Base-by-base conservation (phyloP, 495 filamentous ascomycete species). In the Chaetomium fimeti region DNA sequence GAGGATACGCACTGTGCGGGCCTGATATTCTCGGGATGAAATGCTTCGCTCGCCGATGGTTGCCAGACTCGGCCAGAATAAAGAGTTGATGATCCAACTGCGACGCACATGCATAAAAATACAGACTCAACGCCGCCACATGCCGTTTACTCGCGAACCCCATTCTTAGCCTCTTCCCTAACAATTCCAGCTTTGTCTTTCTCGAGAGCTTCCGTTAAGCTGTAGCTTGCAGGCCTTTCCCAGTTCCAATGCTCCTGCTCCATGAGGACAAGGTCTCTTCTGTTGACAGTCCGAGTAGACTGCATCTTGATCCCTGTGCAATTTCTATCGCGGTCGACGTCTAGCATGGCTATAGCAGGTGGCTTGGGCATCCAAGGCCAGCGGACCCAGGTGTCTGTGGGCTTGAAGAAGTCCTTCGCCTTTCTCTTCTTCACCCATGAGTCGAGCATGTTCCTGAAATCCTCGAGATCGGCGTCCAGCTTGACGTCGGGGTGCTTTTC, bases 141-240 rank as follows among this genome's bases (percentile, higher is more conserved):
- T 40, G 38, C 38, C 8, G 2, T 15, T 15, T 40, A 40, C 13
- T 40, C 38, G 12, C 4, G 4, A 6, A 11, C 11, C 13, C 13
- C 11, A 3, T 3, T 6, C 38, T 13, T 13, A 18, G 18, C 45
- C 45, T 27, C 22, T 53, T 53, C 49, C 24, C 7, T 11, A 13
- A 3, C 27, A 32, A n/a, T 29, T n/a, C n/a, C n/a, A n/a, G n/a
- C n/a, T 25, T 55, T n/a, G 12, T 38, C 8, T 18, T 55, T 22
- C 0, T 24, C 55, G 16, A 43, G 29, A 27, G 32, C 38, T 43
- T 57, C 24, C n/a, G 16, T 20, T 12, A 57, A 13, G 15, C 43
- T 57, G 24, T 56, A 56, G 36, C 38, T 57, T 27, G 36, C 55
- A 25, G 38, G 55, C 11, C 55, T 43, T 38, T 57, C 55, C 54